Evolutionary conservation across 768 basidiomycete species (phyloP).

Genomic region (Cubamyces sp.): DNA sequence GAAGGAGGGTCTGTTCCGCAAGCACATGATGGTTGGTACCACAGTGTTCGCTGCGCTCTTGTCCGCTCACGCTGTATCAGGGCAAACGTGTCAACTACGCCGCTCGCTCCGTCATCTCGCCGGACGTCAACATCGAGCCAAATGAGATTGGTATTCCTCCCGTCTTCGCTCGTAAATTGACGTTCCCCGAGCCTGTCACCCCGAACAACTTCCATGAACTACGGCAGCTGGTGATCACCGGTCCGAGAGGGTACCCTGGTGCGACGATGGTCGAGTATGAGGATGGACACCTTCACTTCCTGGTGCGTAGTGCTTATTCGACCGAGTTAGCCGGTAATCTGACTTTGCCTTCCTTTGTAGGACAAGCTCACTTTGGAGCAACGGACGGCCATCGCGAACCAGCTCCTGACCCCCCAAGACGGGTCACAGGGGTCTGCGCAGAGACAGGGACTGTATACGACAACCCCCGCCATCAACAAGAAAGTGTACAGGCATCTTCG

Average conservation of each 20-base stretch:
- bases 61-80: slow-evolving; percentile 43
- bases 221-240: slow-evolving; percentile 88
- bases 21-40: slow-evolving; percentile 93
- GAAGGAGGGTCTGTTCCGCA: slow-evolving; percentile 97
- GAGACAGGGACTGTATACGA: slow-evolving; percentile 65
- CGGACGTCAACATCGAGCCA: slow-evolving; percentile 98
- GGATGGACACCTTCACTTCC: slow-evolving; percentile 84
- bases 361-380: slow-evolving; percentile 87
- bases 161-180: slow-evolving; percentile 94
- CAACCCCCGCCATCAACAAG: slow-evolving; percentile 85
- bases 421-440: slow-evolving; percentile 54
- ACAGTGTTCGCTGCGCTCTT: not conserved
- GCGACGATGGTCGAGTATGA: slow-evolving; percentile 95
- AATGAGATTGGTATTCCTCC: slow-evolving; percentile 98
- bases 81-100: slow-evolving; percentile 99
- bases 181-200: slow-evolving; percentile 97
- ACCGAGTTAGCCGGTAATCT: not conserved
- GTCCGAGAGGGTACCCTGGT: slow-evolving; percentile 87
- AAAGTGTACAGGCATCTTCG: slow-evolving; percentile 95
- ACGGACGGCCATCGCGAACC: slow-evolving; percentile 93
- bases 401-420: slow-evolving; percentile 89
- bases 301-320: slow-evolving; percentile 51
- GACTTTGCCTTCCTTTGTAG: slow-evolving; percentile 41
- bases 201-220: slow-evolving; percentile 87
- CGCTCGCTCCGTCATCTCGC: slow-evolving; percentile 99